phyloP scores from a whole-genome alignment of 75 land plant genomes.

The Sequoiadendron giganteum region DNA sequence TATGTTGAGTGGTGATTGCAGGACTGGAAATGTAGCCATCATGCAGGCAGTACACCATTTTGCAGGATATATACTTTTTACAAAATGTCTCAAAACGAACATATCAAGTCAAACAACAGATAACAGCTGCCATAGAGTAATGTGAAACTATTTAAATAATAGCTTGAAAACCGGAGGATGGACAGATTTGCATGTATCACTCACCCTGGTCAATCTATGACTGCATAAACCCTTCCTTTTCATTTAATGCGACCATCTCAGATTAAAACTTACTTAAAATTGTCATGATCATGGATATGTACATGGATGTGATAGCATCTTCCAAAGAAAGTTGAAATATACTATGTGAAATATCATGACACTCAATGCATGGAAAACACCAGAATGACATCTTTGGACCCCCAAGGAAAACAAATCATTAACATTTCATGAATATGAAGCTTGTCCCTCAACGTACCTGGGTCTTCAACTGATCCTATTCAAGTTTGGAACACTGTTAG shows the following conservation, averaged over 20 bases:
- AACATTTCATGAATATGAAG: background rate
- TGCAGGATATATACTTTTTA: background rate
- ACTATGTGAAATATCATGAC: background rate
- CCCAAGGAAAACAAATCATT: background rate
- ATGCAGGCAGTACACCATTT: background rate
- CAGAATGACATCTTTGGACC: too few relatives aligned
- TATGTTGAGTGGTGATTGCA: background rate
- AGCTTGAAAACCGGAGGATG: background rate
- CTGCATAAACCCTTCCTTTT: background rate
- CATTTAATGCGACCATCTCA: background rate
- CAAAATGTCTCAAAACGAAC: background rate
- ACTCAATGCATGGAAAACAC: background rate
- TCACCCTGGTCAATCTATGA: background rate
- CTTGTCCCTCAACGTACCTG: background rate
- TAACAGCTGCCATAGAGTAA: background rate
- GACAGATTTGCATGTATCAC: background rate
- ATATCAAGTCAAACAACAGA: background rate
- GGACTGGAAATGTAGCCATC: background rate
- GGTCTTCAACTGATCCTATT: too few relatives aligned
- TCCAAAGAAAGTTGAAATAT: background rate
- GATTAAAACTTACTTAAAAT: background rate
- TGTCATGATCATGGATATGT: background rate
- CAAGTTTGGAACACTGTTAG: too few relatives aligned
- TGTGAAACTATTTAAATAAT: background rate
- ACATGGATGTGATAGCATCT: background rate